phyloP scores from a whole-genome alignment of 2,329 filamentous ascomycete genomes.

The Fusarium sublunatum region DNA sequence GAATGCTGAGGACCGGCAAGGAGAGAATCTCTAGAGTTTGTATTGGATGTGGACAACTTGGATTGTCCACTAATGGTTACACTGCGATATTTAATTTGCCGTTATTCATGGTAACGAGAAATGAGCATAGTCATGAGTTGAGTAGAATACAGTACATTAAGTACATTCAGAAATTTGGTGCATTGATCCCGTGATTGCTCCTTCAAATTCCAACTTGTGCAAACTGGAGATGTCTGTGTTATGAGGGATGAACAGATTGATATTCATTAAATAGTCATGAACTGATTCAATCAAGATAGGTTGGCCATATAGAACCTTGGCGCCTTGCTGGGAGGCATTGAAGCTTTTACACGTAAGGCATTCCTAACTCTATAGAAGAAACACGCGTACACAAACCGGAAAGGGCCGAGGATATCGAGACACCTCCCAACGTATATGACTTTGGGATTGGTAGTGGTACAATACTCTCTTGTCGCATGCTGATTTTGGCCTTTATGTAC shows the following conservation, averaged over 20 bases:
- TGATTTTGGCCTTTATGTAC: slow-evolving; percentile 44
- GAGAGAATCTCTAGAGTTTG: slow-evolving; percentile 20
- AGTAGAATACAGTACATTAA: slow-evolving; percentile 6
- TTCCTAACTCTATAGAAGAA: not conserved
- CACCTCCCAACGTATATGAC: not conserved
- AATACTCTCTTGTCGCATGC: slow-evolving; percentile 39
- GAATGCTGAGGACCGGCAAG: slow-evolving; percentile 6
- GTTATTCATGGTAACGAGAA: not conserved
- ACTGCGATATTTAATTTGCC: slow-evolving; percentile 16
- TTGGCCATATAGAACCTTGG: not conserved
- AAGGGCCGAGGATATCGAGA: not conserved
- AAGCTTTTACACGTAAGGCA: not conserved
- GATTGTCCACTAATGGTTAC: slow-evolving; percentile 23
- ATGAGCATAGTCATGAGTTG: slow-evolving; percentile 4
- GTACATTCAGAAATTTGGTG: not conserved
- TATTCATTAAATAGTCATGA: not conserved
- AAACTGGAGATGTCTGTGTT: not conserved
- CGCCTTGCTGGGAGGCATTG: not conserved
- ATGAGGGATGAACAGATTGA: not conserved
- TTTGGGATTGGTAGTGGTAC: slow-evolving; percentile 31
- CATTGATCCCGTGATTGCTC: not conserved
- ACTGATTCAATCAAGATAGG: no score
- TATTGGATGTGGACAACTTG: slow-evolving; percentile 34
- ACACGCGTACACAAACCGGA: not conserved
- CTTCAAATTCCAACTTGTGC: not conserved